Evolutionary conservation across 257 asterid species (phyloP), one percentile per base, ranked within the genome.

Genomic region (Scutellaria baicalensis): DNA sequence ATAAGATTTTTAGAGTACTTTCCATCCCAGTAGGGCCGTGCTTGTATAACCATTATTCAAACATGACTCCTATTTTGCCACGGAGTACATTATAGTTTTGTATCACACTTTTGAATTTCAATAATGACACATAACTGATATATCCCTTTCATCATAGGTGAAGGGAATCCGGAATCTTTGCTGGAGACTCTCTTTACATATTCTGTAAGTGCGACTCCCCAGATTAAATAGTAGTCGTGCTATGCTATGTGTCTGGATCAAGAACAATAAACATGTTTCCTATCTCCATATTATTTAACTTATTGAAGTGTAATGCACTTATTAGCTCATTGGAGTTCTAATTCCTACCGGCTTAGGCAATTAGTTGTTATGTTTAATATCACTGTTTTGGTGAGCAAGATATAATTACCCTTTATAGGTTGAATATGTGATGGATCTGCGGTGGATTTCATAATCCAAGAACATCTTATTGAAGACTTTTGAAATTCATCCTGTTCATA

Each of bases 101-200:
- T 43, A 35, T 71, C 40, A 57, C 35, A 61, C 38, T 44, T 40
- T 73, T 63, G 8, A 50, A 13, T 13, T 60, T 16, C 13, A 33
- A 31, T 66, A 64, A 56, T 56, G 57, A 66, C 49, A 49, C 9
- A 36, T 12, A 69, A 74, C 9, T 61, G 33, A 54, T 66, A 35
- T 77, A 71, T 77, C 40, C 50, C 59, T 70, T 73, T 51, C 75
- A 45, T 75, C 40, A 14, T 64, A 88, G 97, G 98, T 77, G 91
- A 90, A 72, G 91, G 64, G 64, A 81, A 86, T 73, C 71, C 84
- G 2, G 98, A 92, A 71, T 77, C 80, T 68, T 44, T 92, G 74
- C 66, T 92, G 88, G 95, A 92, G 86, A 75, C 89, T 52, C 92
- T 92, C 71, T 77, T 89, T 75, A 74, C 86, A 64, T 84, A 85